These are phyloP conservation scores for Aspergillus persii DNA, from an alignment of 2,329 filamentous ascomycete species.

Conservation along the genomic window DNA sequence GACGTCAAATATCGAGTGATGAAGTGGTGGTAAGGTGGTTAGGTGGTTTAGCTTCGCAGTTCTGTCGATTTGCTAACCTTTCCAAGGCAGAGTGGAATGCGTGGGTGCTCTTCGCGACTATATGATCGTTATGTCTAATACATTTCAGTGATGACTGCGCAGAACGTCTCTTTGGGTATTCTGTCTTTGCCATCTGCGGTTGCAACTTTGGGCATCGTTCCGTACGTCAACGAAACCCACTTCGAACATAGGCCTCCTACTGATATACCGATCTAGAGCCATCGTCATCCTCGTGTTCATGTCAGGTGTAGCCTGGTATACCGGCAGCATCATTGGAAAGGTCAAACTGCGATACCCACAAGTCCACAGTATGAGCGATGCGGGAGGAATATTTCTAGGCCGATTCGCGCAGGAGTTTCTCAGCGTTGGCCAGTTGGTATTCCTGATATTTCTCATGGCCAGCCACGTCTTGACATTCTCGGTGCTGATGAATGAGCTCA, in stretches of 20 bases:
- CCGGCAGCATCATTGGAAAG: conserved; percentile 58
- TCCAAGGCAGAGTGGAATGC: conserved; percentile 36
- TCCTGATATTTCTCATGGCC: conserved; percentile 66
- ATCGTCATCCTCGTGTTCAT: conserved; percentile 54
- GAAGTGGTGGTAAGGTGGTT: conserved; percentile 40
- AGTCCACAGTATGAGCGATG: conserved; percentile 66
- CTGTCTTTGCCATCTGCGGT: conserved; percentile 56
- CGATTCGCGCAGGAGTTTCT: conserved; percentile 60
- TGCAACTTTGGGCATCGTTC: conserved; percentile 53
- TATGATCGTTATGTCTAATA: not conserved
- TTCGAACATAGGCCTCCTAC: not conserved
- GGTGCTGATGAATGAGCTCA: conserved; percentile 65
- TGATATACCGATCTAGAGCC: conserved; percentile 32
- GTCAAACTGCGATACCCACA: conserved; percentile 58
- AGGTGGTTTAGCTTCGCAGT: conserved; percentile 3
- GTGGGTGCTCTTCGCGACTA: conserved; percentile 24
- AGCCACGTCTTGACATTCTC: conserved; percentile 70
- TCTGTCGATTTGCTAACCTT: not conserved
- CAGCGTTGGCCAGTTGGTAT: conserved; percentile 59
- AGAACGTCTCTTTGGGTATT: conserved; percentile 58
- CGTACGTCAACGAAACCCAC: conserved; percentile 32
- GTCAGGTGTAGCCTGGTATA: conserved; percentile 57
- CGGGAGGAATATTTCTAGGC: conserved; percentile 63
- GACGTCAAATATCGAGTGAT: conserved; percentile 53
- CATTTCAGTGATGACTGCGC: conserved; percentile 54